These are phyloP conservation scores for Forsythia viridissima DNA, from an alignment of 257 asterid species.

Conservation along the genomic window DNA sequence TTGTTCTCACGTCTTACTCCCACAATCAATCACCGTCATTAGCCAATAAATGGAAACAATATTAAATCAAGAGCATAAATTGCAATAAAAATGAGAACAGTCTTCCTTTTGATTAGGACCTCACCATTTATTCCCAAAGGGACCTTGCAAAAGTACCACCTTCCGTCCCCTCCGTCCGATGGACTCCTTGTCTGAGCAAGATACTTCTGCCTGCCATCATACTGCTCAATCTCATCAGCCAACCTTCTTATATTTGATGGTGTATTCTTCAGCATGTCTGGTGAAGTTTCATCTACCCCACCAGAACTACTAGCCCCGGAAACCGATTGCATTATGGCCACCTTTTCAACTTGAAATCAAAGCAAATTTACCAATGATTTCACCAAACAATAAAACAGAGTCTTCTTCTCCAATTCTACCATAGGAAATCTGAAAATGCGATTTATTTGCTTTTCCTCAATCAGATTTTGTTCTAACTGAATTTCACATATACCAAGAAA, in stretches of 20 bases:
- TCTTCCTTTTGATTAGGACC: conserved; percentile 17
- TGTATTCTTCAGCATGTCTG: conserved; percentile 85
- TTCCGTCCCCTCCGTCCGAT: conserved; percentile 89
- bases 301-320: conserved; percentile 28
- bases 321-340: conserved; percentile 14
- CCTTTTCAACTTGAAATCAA: conserved; percentile 20
- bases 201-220: conserved; percentile 80
- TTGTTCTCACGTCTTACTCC: background rate
- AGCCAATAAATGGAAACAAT: background rate
- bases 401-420: background rate
- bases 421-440: background rate
- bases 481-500: background rate
- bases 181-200: conserved; percentile 89
- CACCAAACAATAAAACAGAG: background rate
- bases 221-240: conserved; percentile 82
- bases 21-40: background rate
- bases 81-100: background rate
- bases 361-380: background rate
- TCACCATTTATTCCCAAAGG: conserved; percentile 77
- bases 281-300: conserved; percentile 53
- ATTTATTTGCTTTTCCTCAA: background rate
- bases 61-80: background rate
- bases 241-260: conserved; percentile 87
- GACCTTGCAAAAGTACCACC: conserved; percentile 93
- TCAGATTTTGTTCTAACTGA: conserved; percentile 14